A percentile compares a stretch with the other conserved stretches of the same genome.
phyloP scores from a whole-genome alignment of 2,329 filamentous ascomycete species.

The Cytospora chrysosperma region DNA sequence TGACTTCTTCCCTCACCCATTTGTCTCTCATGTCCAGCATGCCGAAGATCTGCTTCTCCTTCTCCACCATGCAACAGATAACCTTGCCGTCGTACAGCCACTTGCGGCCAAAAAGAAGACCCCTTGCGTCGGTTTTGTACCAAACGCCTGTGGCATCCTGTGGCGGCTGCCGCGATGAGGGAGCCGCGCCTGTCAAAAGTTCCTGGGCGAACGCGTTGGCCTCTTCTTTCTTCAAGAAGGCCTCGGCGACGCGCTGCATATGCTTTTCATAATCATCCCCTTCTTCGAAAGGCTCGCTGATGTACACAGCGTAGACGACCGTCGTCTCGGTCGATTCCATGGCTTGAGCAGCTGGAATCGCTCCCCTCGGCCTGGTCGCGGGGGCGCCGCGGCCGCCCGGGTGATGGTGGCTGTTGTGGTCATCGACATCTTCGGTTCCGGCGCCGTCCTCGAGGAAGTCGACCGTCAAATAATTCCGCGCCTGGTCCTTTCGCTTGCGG shows the following conservation, averaged over 20 bases:
- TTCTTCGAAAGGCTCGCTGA: conserved; percentile 8
- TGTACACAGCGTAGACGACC: conserved; percentile 6
- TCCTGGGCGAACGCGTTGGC: conserved; percentile 18
- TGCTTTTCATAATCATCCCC: not conserved
- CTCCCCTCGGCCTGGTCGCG: not conserved
- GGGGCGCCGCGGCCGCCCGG: not conserved
- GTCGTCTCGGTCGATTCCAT: conserved; percentile 6
- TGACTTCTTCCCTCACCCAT: conserved; percentile 13
- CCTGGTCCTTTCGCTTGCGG: not conserved
- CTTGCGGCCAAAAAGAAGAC: conserved; percentile 5
- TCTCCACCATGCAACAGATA: conserved; percentile 8
- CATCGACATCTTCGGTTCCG: not conserved
- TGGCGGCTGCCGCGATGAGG: not conserved
- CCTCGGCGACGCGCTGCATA: conserved; percentile 7
- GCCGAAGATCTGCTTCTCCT: conserved; percentile 1
- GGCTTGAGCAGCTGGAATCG: conserved; percentile 7
- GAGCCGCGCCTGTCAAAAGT: conserved; percentile 1
- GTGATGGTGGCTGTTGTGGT: not conserved
- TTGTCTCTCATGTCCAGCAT: conserved; percentile 10
- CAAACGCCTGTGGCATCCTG: not conserved
- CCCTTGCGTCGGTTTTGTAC: not conserved
- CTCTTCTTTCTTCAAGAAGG: conserved; percentile 3
- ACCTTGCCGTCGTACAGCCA: conserved; percentile 9
- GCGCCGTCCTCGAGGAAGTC: not conserved
- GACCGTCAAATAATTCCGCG: not conserved